Evolutionary conservation across 2,329 filamentous ascomycete genomes (phyloP).

Genomic region (Pseudocercospora vitis): DNA sequence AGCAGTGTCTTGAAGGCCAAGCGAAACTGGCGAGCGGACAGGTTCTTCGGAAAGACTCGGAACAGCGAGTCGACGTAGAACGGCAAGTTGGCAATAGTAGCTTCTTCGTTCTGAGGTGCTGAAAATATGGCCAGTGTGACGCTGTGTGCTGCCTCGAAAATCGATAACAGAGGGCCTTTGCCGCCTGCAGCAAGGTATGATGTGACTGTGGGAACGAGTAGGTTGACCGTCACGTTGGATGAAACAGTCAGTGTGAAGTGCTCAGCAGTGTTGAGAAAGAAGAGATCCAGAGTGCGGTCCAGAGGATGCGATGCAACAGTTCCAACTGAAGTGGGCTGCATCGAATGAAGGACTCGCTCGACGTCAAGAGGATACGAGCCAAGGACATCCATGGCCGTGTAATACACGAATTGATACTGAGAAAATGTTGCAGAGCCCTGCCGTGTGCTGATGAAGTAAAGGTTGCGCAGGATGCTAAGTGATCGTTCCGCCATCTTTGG

Average conservation of each 20-base stretch:
- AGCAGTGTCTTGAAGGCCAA: constrained; percentile 84
- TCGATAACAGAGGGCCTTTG: constrained; percentile 59
- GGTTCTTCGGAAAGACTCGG: constrained; percentile 70
- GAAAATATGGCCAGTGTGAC: constrained; percentile 77
- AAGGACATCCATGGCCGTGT: constrained; percentile 79
- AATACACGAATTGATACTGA: constrained; percentile 79
- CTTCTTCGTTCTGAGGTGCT: constrained; percentile 70
- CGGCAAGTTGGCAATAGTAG: constrained; percentile 71
- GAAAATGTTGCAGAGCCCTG: constrained; percentile 74
- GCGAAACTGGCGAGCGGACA: constrained; percentile 82
- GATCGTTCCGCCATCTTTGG: constrained; percentile 68
- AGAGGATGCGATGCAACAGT: constrained; percentile 63
- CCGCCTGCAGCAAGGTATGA: constrained; percentile 68
- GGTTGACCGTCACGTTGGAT: constrained; percentile 65
- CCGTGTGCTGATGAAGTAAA: constrained; percentile 79
- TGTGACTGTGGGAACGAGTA: constrained; percentile 72
- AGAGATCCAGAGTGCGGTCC: constrained; percentile 75
- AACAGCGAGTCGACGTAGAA: constrained; percentile 84
- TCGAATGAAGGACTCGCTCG: constrained; percentile 65
- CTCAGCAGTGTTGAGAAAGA: constrained; percentile 83
- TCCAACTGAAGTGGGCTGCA: constrained; percentile 56
- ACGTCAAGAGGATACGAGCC: constrained; percentile 67
- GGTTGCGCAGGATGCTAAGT: constrained; percentile 70
- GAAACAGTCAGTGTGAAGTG: constrained; percentile 73
- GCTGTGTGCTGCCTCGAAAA: constrained; percentile 89